These are phyloP conservation scores for Pichia ethanolica DNA, from an alignment of 805 yeast genomes.

Conservation along the genomic window DNA sequence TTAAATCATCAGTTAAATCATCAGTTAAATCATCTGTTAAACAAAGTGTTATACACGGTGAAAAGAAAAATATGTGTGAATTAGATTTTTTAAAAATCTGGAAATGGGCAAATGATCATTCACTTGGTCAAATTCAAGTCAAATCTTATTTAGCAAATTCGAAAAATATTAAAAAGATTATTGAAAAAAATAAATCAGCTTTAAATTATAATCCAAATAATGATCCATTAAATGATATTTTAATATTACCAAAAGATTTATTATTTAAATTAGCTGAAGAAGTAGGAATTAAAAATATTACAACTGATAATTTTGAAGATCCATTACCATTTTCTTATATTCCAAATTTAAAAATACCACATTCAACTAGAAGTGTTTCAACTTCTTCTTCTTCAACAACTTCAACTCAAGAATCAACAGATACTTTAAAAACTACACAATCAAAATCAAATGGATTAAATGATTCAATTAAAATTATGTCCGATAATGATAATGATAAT, in stretches of 20 bases:
- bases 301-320: background rate
- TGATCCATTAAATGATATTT: background rate
- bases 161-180: background rate
- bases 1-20: background rate
- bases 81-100: constrained; percentile 5
- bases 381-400: background rate
- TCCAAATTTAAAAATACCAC: no score
- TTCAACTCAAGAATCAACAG: no score
- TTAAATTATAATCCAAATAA: background rate
- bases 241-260: constrained; percentile 5
- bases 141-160: constrained; percentile 5
- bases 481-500: no score
- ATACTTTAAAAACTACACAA: no score
- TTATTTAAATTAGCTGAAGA: constrained; percentile 3
- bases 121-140: constrained; percentile 4
- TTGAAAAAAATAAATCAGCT: background rate
- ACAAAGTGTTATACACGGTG: constrained; percentile 5
- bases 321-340: background rate
- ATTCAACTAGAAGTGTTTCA: background rate
- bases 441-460: no score
- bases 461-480: no score
- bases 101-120: background rate
- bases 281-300: background rate
- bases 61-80: constrained; percentile 6
- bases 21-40: constrained; percentile 3